Evolutionary conservation across 169 alveolate species (phyloP).

Genomic region (Theileria sp.): DNA sequence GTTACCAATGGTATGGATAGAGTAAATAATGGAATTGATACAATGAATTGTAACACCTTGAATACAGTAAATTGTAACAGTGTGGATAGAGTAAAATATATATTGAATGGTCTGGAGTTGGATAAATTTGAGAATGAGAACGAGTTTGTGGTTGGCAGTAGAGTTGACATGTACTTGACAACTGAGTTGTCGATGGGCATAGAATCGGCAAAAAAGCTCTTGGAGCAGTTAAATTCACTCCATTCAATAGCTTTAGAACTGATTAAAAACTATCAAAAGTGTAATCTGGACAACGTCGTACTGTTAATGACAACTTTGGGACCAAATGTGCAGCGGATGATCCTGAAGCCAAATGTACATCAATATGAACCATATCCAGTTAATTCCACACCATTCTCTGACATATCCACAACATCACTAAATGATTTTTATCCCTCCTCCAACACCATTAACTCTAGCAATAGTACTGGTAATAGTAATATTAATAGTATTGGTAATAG

Average conservation of each 20-base stretch:
- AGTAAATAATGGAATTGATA: too few species aligned
- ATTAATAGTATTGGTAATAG: background rate
- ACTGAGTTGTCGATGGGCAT: slow-evolving; percentile 20
- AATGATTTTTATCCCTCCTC: background rate
- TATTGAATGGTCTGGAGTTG: slow-evolving; percentile 10
- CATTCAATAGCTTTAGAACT: slow-evolving; percentile 21
- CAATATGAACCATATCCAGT: slow-evolving; percentile 5
- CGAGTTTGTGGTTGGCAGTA: slow-evolving; percentile 58
- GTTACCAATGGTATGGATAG: too few species aligned
- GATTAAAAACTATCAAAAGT: slow-evolving; percentile 23
- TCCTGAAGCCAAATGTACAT: slow-evolving; percentile 17
- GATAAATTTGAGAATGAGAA: slow-evolving; percentile 35
- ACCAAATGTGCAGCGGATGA: slow-evolving; percentile 27
- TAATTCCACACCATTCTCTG: background rate
- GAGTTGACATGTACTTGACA: slow-evolving; percentile 29
- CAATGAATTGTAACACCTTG: too few species aligned
- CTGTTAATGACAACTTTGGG: slow-evolving; percentile 15
- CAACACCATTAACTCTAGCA: too few species aligned
- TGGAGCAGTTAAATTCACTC: slow-evolving; percentile 28
- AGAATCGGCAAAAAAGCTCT: slow-evolving; percentile 1
- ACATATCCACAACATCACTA: too few species aligned
- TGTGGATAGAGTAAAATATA: background rate
- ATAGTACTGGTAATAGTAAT: background rate
- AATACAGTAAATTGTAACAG: too few species aligned
- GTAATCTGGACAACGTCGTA: slow-evolving; percentile 2